Percentiles rank a stretch among this genome's conserved stretches.
phyloP scores from a whole-genome alignment of 2,329 filamentous ascomycete species.

The Neopestalotiopsis clavispora region DNA sequence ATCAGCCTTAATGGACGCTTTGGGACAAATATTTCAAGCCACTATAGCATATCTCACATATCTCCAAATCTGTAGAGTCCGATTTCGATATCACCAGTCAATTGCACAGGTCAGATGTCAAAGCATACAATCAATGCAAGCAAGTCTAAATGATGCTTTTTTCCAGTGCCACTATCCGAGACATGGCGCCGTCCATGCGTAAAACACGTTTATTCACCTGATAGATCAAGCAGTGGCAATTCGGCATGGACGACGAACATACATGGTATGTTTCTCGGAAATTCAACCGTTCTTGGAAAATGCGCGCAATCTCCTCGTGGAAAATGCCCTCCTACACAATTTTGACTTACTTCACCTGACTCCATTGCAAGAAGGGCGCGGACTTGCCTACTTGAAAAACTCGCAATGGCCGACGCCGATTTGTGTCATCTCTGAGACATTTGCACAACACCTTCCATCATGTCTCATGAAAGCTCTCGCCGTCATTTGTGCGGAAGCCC shows the following conservation, averaged over 20 bases:
- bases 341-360: neutral
- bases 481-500: neutral
- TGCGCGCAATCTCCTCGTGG: neutral
- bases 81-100: neutral
- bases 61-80: neutral
- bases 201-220: neutral
- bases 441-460: neutral
- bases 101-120: neutral
- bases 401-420: no score
- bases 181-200: neutral
- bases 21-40: neutral
- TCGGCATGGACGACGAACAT: neutral
- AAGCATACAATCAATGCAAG: neutral
- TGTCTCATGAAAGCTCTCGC: neutral
- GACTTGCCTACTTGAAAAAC: neutral
- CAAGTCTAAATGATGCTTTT: neutral
- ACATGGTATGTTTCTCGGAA: neutral
- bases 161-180: neutral
- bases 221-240: neutral
- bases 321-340: neutral
- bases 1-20: neutral
- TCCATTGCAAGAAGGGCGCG: neutral
- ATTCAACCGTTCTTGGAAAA: neutral
- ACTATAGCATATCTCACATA: neutral
- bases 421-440: neutral